Conservation (phyloP, 1,284 basidiomycete genomes). For the Malassezia sp. region DNA sequence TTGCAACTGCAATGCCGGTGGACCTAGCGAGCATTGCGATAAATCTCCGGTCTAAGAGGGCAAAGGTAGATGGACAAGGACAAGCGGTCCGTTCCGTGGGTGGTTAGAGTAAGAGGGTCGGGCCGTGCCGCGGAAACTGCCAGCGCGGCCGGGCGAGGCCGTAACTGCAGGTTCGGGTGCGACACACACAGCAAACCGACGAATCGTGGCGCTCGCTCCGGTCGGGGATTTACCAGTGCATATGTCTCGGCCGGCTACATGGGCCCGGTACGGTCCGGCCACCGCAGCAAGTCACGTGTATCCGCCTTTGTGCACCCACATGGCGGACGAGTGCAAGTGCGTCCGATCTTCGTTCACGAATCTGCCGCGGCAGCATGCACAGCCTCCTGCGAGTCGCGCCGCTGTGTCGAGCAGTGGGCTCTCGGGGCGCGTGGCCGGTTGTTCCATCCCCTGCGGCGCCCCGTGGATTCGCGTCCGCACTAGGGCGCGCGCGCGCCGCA, state of each 20-base stretch:
- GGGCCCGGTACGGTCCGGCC: conserved; percentile 8
- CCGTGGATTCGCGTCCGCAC: too few species aligned
- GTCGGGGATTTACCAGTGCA: conserved; percentile 3
- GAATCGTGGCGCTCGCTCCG: conserved; percentile 7
- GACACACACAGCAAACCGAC: conserved; percentile 1
- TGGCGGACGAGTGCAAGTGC: neutral
- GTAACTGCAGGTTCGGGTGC: conserved; percentile 7
- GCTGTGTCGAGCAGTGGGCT: too few species aligned
- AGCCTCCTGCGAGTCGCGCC: neutral
- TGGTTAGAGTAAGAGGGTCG: conserved; percentile 5
- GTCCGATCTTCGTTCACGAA: neutral
- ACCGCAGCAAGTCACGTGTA: neutral
- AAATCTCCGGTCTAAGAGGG: conserved; percentile 12
- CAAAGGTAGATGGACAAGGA: conserved; percentile 15
- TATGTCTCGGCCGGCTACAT: conserved; percentile 5
- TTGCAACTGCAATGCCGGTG: conserved; percentile 41
- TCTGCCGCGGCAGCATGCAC: neutral
- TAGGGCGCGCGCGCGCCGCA: too few species aligned
- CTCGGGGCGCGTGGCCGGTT: too few species aligned
- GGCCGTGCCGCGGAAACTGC: conserved; percentile 13
- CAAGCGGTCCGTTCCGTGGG: conserved; percentile 4
- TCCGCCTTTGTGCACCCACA: neutral
- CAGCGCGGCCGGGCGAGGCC: conserved; percentile 12
- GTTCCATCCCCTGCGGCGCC: too few species aligned
- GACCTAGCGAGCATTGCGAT: conserved; percentile 42